Evolutionary conservation across 805 yeast species (phyloP).

Genomic region (Torulaspora maleeae): DNA sequence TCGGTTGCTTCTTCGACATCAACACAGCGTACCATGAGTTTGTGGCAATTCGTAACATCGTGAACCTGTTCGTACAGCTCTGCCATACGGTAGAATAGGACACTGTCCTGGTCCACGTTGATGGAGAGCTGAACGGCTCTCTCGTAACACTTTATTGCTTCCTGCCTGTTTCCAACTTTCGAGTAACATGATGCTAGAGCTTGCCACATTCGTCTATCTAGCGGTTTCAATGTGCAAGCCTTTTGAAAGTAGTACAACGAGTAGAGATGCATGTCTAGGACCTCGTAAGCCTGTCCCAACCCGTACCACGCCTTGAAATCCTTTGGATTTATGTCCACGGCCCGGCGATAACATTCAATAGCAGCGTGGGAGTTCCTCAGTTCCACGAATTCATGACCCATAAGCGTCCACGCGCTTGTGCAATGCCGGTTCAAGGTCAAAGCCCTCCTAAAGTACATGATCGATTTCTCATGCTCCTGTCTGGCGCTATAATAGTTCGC

Average conservation of each 20-base stretch:
- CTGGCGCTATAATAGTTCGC: conserved; percentile 91
- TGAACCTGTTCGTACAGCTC: conserved; percentile 54
- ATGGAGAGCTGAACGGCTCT: conserved; percentile 59
- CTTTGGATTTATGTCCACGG: conserved; percentile 80
- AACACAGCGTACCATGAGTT: conserved; percentile 59
- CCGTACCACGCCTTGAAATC: conserved; percentile 99
- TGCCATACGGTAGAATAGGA: conserved; percentile 60
- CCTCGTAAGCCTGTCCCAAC: conserved; percentile 96
- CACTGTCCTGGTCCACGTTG: conserved; percentile 51
- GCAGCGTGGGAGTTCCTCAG: conserved; percentile 96
- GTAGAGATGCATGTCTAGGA: conserved; percentile 88
- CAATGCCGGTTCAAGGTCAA: conserved; percentile 73
- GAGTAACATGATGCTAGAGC: conserved; percentile 89
- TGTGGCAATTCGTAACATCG: conserved; percentile 49
- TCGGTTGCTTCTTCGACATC: conserved; percentile 54
- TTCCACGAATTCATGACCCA: conserved; percentile 99
- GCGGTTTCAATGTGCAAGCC: conserved; percentile 82
- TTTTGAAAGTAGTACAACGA: conserved; percentile 88
- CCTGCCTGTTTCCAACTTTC: conserved; percentile 61
- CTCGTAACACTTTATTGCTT: conserved; percentile 75
- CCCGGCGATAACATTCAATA: conserved; percentile 88
- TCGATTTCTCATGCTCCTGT: conserved; percentile 92
- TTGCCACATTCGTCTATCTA: conserved; percentile 93
- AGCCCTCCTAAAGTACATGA: conserved; percentile 88
- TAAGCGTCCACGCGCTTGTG: conserved; percentile 90